Base-by-base conservation (phyloP, 1,284 basidiomycete species). In the Bondarzewia mesenterica region DNA sequence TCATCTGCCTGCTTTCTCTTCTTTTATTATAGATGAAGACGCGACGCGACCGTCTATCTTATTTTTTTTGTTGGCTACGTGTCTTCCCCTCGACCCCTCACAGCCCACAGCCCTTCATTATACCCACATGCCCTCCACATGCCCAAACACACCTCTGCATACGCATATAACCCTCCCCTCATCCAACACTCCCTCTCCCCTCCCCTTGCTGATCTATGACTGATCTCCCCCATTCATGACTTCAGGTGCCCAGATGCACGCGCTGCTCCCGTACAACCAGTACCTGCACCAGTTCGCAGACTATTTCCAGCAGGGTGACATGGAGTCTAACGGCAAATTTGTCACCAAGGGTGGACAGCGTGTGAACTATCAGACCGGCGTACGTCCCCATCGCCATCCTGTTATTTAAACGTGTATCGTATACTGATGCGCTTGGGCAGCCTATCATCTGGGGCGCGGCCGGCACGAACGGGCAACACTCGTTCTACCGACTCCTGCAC, bases 221-320 rank as follows among this genome's bases (percentile, higher is more conserved):
- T 32, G 21, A 32, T 32, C 29, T 15, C 4, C 29, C 7, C 29
- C 50, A 37, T 43, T 46, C 14, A 4, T n/a, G 38, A 47, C 25
- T 38, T 25, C 56, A 81, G 79, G 89, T 54, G 75, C 94, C 37
- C 93, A 98, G 72, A 97, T 94, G 2, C 92, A 97, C 60, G 92
- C 88, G 6, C 78, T 99, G 42, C 75, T 99, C 27, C 94, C 95
- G 4, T 99, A 99, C 64, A 95, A 99, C 69, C 95, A 99, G 68
- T 99, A 99, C 72, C 74, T 99, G 58, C 89, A 96, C 80, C 96
- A 96, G 70, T 99, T 99, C 63, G 95, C 95, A 49, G 95, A 98
- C 71, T 99, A 99, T 77, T 99, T 99, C 89, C 95, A 99, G 70
- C 95, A 99, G 73, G 94, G 94, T 42, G 95, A 99, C 70, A 99